Base-by-base conservation (phyloP, 2,329 filamentous ascomycete species). In the Fusarium sp. region DNA sequence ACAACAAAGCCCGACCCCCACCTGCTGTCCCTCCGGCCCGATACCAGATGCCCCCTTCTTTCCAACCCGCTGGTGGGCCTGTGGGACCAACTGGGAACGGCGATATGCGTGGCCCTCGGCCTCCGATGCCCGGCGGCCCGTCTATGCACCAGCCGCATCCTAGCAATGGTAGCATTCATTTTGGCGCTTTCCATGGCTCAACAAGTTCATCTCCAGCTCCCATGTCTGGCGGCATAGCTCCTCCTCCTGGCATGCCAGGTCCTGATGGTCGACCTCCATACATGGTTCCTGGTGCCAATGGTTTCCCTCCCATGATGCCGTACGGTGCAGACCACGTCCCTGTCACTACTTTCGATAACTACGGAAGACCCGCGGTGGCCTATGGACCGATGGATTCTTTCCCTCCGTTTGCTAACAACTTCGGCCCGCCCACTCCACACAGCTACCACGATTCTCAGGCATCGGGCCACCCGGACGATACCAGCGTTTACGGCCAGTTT, bases 401-500 rank as follows among this genome's bases (percentile, higher is more conserved):
- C 52, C 68, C 64, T 42, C 64, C 58, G 4, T 71, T 75, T 56
- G 71, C 70, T 24, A 75, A 73, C 61, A 77, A 75, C 63, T 83
- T 84, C 68, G 82, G 81, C 4, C 83, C 85, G 2, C 80, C 82
- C 1, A 86, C 85, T 2, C 83, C 85, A 5, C 85, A 85, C 61
- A 88, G 85, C 72, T 86, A 86, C 68, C 86, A 87, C 52, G 85
- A 82, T 32, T 88, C 86, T 3, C 86, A 87, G 58, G 80, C 84
- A 32, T 86, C 85, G 2, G 78, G 75, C 6, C 79, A 80, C 39
- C 78, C 76, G 13, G 81, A 81, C 35, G 81, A 83, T 11, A 77
- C 75, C 28, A 77, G 75, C 53, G 72, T 78, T 50, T 77, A 75
- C 49, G 75, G 73, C 25, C 80, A 79, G 58, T 79, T 77, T 36